A percentile compares a stretch with the other conserved stretches of the same genome.
These are phyloP conservation scores for Simmondsia chinensis DNA, from an alignment of 148 eudicot genomes.

Conservation along the genomic window DNA sequence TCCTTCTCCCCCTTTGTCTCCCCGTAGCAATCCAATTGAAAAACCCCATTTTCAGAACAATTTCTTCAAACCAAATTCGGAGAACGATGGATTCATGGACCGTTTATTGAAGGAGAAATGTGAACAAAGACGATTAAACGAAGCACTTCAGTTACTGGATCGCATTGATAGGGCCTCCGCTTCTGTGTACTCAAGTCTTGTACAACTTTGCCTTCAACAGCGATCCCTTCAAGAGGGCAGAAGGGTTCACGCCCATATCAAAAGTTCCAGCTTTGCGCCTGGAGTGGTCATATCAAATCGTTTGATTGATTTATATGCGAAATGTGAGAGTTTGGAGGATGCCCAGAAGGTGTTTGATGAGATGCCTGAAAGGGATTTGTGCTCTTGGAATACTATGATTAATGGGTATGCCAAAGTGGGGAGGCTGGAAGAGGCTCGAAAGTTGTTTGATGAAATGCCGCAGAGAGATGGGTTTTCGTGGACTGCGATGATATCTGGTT, in stretches of 20 bases:
- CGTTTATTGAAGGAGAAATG: constrained; percentile 17
- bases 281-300: constrained; percentile 34
- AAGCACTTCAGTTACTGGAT: constrained; percentile 31
- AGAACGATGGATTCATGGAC: constrained; percentile 5
- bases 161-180: constrained; percentile 15
- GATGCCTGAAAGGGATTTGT: constrained; percentile 31
- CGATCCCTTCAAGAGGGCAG: constrained; percentile 33
- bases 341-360: constrained; percentile 44
- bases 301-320: constrained; percentile 27
- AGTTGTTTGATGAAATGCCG: constrained; percentile 44
- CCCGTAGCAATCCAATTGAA: constrained; percentile 1
- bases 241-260: constrained; percentile 36
- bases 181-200: constrained; percentile 18
- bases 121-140: constrained; percentile 29
- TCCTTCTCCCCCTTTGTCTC: constrained; percentile 8
- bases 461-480: constrained; percentile 47
- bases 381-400: constrained; percentile 54
- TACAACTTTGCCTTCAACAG: constrained; percentile 24
- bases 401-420: constrained; percentile 34
- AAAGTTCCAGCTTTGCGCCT: constrained; percentile 25
- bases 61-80: constrained; percentile 8
- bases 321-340: constrained; percentile 40
- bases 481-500: constrained; percentile 58
- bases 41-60: constrained; percentile 1
- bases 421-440: constrained; percentile 16